Base-by-base conservation (phyloP, 805 yeast genomes). In the Hanseniaspora lachancei region DNA sequence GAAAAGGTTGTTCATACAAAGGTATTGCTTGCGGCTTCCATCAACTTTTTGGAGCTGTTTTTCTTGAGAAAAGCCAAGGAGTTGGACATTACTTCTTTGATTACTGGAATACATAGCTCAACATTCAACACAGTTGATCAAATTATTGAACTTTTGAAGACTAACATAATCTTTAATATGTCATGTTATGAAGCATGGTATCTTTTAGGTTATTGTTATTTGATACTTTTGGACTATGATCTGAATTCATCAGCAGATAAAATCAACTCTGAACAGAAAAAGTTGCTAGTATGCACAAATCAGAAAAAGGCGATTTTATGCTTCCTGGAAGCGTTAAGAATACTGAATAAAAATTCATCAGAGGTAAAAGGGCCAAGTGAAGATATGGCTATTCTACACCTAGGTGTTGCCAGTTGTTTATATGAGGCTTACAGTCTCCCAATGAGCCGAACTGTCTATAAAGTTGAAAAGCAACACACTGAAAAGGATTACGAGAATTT, bases 181-280 rank as follows among this genome's bases (percentile, higher is more conserved):
- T 70, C 76, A 41, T 71, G 96, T 34, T 74, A 83, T 48, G 98
- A 93, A 67, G 80, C 86, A 9, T 93, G 99, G 99, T 72, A 80
- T 42, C 74, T 87, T 1, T 66, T 93, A 15, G 96, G 95, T 0
- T 88, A 83, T 63, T 81, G 91, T 0, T 89, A 77, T 61, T 82
- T 89, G 0, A 81, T 74, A 57, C 70, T 86, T 42, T 95, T 84
- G 0, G 97, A 91, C 60, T 96, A 89, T 66, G 96, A 87, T 60
- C 68, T 93, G 56, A 80, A 86, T n/a, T 88, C 96, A 95, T 85
- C 91, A 0, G 81, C 95, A 0, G 96, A 89, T 62, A 85, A 85
- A 62, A 68, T 88, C 39, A 82, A 82, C 52, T 73, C 77, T 0
- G 63, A 73, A 0, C 93, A 84, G 6, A 74, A 81, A 58, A 83